Evolutionary conservation across 306 rosid species (phyloP), one percentile per base, ranked within the genome.

Genomic region (Cercis canadensis): DNA sequence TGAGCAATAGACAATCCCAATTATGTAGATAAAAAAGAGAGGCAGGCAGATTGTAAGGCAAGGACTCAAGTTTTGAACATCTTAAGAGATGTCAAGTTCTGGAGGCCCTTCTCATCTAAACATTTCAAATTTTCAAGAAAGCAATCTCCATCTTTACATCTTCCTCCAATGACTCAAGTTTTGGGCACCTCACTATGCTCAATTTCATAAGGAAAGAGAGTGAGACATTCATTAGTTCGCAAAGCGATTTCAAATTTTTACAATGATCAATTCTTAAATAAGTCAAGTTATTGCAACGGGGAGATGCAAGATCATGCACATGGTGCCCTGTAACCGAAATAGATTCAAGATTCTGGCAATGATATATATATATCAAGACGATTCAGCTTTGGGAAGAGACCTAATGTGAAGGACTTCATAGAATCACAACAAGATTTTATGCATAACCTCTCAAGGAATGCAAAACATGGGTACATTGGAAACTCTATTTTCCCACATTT

Each of bases 21-120:
- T 59, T 60, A 12, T 21, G 55, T 0, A 76, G 62, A 36, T 36
- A n/a, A 59, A 70, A 76, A 31, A 76, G 75, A 8, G 75, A 69
- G 17, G 52, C 11, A 6, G 65, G 75, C 0, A 68, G 51, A n/a
- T 67, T 66, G 29, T 31, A 64, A 0, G 71, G 73, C 62, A 67
- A 36, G 24, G 12, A 52, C 40, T 52, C 19, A 13, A 69, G 75
- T 66, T 62, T 49, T 52, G 50, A 41, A 41, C 81, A 69, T n/a
- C 58, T 76, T 52, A 18, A 76, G 71, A 61, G 44, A 69, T 4
- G 41, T 44, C 14, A 76, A 37, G 7, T 44, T 9, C 50, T 57
- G 62, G 1, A 61, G 33, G 10, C 59, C 58, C 8, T 40, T n/a
- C 13, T 45, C 70, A 7, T 61, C 21, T 52, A 69, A 13, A n/a